phyloP scores from a whole-genome alignment of 371 early-diverging fungal genomes.

The Lichtheimia corymbifera region DNA sequence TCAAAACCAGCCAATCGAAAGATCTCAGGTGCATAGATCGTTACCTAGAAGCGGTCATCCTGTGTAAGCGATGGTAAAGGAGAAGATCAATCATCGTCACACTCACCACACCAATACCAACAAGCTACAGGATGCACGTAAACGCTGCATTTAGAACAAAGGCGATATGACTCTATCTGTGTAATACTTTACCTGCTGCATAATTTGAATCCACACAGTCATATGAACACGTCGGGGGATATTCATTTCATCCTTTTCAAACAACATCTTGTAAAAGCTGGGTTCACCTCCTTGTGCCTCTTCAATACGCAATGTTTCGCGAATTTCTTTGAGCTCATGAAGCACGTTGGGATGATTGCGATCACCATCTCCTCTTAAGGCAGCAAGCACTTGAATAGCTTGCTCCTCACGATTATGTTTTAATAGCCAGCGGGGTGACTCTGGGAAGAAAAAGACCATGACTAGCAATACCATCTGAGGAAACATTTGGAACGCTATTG shows the following conservation, averaged over 20 bases:
- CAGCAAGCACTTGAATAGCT: constrained; percentile 36
- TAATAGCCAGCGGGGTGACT: constrained; percentile 38
- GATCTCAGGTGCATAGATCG: constrained; percentile 39
- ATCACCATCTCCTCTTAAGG: constrained; percentile 43
- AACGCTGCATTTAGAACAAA: too few species aligned
- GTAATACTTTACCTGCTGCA: constrained; percentile 24
- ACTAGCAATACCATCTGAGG: constrained; percentile 30
- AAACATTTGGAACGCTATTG: constrained; percentile 41
- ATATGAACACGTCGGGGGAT: constrained; percentile 45
- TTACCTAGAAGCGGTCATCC: constrained; percentile 16
- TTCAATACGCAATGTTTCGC: constrained; percentile 22
- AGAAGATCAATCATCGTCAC: not conserved
- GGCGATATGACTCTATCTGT: too few species aligned
- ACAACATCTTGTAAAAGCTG: constrained; percentile 37
- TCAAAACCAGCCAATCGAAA: constrained; percentile 34
- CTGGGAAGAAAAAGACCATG: constrained; percentile 39
- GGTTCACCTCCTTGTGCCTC: constrained; percentile 33
- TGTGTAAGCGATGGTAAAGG: not conserved
- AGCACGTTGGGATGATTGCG: constrained; percentile 34
- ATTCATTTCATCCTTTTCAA: constrained; percentile 32
- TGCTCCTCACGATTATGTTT: constrained; percentile 35
- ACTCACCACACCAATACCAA: constrained; percentile 26
- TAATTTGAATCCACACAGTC: constrained; percentile 42
- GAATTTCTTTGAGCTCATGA: constrained; percentile 34
- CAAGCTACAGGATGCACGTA: constrained; percentile 7